These are phyloP conservation scores for Allium cepa DNA, from an alignment of 106 monocot species.

Conservation along the genomic window DNA sequence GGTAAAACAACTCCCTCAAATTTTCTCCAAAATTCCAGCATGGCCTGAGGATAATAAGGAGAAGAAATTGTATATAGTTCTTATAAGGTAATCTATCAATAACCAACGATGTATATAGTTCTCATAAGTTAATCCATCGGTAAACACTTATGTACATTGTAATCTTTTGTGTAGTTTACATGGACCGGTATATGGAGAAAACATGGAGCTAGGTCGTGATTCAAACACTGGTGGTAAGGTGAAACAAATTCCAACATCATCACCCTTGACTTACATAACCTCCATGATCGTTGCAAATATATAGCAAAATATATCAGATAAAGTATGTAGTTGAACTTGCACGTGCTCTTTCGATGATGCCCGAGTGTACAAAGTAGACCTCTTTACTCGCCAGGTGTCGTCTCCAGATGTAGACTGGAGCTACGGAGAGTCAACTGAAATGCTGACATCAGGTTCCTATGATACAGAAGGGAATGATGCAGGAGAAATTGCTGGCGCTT, in stretches of 20 bases:
- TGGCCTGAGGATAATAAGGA: constrained; percentile 88
- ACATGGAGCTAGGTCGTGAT: constrained; percentile 90
- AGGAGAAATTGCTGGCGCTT: constrained; percentile 90
- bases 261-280: neutral
- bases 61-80: constrained; percentile 85
- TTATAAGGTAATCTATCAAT: constrained; percentile 51
- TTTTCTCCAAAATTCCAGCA: constrained; percentile 47
- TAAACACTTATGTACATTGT: too few relatives aligned
- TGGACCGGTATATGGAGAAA: constrained; percentile 89
- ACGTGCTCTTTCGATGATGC: constrained; percentile 84
- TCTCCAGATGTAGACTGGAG: constrained; percentile 95
- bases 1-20: constrained; percentile 41
- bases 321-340: constrained; percentile 97
- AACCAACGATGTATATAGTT: constrained; percentile 19
- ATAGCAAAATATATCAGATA: constrained; percentile 22
- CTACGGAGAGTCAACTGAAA: constrained; percentile 92
- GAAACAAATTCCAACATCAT: neutral
- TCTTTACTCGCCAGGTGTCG: constrained; percentile 88
- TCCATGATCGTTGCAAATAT: too few relatives aligned
- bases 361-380: constrained; percentile 85
- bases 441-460: constrained; percentile 60
- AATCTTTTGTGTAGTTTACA: constrained; percentile 46
- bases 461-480: constrained; percentile 59
- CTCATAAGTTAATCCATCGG: constrained; percentile 53
- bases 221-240: constrained; percentile 95